Percentiles rank a stretch among this genome's conserved stretches.
phyloP scores from a whole-genome alignment of 169 alveolate genomes.

The Cryptosporidium tyzzeri region DNA sequence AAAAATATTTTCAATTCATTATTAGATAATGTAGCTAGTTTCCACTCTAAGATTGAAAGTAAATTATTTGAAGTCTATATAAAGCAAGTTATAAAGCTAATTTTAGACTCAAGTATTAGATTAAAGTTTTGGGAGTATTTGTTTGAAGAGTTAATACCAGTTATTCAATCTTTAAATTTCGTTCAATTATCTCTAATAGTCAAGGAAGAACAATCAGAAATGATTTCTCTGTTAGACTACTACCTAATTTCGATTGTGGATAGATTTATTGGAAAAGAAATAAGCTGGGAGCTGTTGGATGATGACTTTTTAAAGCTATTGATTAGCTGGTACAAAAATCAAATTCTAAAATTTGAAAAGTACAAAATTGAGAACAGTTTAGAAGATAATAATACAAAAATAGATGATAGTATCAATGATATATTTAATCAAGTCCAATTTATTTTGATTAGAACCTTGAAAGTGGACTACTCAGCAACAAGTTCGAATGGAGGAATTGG shows the following conservation, averaged over 20 bases:
- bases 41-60: not conserved
- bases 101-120: conserved; percentile 30
- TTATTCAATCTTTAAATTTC: conserved; percentile 6
- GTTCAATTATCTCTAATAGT: not conserved
- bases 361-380: not conserved
- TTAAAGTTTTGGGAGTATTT: conserved; percentile 45
- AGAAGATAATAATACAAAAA: not conserved
- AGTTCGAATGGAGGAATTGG: not conserved
- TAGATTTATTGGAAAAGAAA: conserved; percentile 12
- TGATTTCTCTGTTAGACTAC: not conserved
- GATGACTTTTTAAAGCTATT: conserved; percentile 11
- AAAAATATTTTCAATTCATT: conserved; percentile 55
- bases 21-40: not conserved
- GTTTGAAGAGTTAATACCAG: conserved; percentile 34
- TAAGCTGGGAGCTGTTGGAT: conserved; percentile 3
- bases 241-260: not conserved
- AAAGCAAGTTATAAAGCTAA: conserved; percentile 8
- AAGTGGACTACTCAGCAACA: not conserved
- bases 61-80: not conserved
- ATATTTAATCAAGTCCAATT: conserved; percentile 16
- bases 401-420: not conserved
- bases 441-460: conserved; percentile 52
- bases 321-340: conserved; percentile 31
- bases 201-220: not conserved
- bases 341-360: not conserved